These are phyloP conservation scores for Plasmodium knowlesi DNA, from an alignment of 169 alveolate species.

Conservation along the genomic window DNA sequence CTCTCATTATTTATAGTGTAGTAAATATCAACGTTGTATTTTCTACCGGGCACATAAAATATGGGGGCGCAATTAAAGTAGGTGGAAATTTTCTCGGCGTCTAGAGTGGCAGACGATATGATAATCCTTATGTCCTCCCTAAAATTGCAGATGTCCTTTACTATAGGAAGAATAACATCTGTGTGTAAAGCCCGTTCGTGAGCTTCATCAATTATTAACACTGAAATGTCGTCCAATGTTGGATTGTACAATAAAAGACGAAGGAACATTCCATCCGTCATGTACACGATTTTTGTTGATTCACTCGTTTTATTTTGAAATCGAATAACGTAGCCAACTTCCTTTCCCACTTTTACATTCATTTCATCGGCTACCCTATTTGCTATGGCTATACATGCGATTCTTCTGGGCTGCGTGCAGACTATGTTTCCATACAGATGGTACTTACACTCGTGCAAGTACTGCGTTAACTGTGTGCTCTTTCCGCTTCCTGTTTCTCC, in stretches of 20 bases:
- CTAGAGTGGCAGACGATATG: conserved; percentile 97
- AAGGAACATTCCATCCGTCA: conserved; percentile 99
- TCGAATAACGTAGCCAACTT: conserved; percentile 95
- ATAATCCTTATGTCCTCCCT: conserved; percentile 91
- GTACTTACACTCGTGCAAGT: conserved; percentile 97
- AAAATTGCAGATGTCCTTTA: conserved; percentile 93
- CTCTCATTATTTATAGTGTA: conserved; percentile 99
- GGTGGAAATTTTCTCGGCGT: conserved; percentile 97
- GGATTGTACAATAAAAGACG: conserved; percentile 98
- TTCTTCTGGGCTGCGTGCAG: conserved; percentile 99
- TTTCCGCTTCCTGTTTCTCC: conserved; percentile 99
- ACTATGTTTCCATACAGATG: conserved; percentile 96
- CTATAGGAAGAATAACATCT: conserved; percentile 98
- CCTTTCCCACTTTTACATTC: conserved; percentile 97
- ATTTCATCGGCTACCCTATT: conserved; percentile 98
- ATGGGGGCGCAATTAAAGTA: conserved; percentile 97
- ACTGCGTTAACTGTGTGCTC: conserved; percentile 99
- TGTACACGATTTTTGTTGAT: conserved; percentile 95
- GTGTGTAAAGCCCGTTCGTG: conserved; percentile 99
- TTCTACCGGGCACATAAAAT: conserved; percentile 96
- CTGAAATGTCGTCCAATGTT: conserved; percentile 93
- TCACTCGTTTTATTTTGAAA: conserved; percentile 99
- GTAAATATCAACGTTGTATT: conserved; percentile 97
- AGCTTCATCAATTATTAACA: conserved; percentile 99
- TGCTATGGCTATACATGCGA: conserved; percentile 99